phyloP scores from a whole-genome alignment of 352 stramenopile species.

The Sclerospora graminicola region DNA sequence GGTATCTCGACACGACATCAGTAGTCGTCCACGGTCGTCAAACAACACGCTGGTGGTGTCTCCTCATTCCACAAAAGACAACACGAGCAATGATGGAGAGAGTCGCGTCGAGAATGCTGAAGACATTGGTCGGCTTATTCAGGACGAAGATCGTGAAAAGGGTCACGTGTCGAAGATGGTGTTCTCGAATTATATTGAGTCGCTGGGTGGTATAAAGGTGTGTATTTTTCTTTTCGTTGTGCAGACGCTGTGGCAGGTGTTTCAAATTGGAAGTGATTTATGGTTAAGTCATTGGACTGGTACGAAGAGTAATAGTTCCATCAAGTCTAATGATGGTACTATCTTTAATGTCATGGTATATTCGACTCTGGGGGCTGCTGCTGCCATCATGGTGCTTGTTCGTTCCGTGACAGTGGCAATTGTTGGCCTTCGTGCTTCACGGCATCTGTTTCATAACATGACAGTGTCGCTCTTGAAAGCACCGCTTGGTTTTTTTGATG shows the following conservation, averaged over 20 bases:
- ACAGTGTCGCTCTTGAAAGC: constrained; percentile 74
- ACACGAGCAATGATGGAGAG: constrained; percentile 2
- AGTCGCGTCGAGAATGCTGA: not conserved
- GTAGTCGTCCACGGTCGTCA: constrained; percentile 1
- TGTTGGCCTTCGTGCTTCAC: constrained; percentile 25
- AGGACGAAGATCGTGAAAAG: constrained; percentile 31
- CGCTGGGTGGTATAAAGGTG: constrained; percentile 24
- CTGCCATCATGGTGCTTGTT: constrained; percentile 27
- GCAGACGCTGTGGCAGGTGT: constrained; percentile 24
- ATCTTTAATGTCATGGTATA: constrained; percentile 28
- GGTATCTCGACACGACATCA: constrained; percentile 6
- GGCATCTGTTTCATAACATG: constrained; percentile 79
- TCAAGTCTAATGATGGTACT: constrained; percentile 6
- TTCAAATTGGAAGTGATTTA: constrained; percentile 24
- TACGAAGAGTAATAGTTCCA: constrained; percentile 14
- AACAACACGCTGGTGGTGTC: constrained; percentile 9
- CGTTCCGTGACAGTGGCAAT: constrained; percentile 21
- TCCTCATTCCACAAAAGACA: not conserved
- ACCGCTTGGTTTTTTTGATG: constrained; percentile 88
- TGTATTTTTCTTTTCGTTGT: constrained; percentile 10
- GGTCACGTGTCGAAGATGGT: constrained; percentile 33
- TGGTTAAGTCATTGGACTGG: constrained; percentile 32
- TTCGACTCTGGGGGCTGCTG: constrained; percentile 12
- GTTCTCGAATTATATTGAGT: constrained; percentile 31
- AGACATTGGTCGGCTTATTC: constrained; percentile 15